Percentiles rank a stretch among this genome's conserved stretches.
Conservation (phyloP, 2,329 filamentous ascomycete species). For the Neofusicoccum sp. region DNA sequence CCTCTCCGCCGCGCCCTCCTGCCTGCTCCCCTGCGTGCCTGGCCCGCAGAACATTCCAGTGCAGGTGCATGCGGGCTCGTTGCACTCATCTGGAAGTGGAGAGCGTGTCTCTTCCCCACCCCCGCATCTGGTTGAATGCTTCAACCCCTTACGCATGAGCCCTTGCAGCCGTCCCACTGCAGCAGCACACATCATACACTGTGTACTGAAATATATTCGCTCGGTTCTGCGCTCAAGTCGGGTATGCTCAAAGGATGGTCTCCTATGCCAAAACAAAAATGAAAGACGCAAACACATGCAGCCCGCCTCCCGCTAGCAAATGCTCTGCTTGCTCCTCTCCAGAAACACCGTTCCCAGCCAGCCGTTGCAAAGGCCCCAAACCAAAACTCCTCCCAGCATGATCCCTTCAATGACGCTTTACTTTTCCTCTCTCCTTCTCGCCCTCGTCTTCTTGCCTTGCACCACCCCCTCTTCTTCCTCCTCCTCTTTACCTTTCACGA, state of each 20-base stretch:
- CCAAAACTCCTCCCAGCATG: conserved; percentile 2
- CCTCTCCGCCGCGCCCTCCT: too few relatives aligned
- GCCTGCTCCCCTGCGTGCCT: too few relatives aligned
- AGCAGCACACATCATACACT: too few relatives aligned
- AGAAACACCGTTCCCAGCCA: background rate
- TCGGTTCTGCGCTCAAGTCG: conserved; percentile 5
- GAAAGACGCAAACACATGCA: background rate
- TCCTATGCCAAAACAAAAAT: background rate
- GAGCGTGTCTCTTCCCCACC: too few relatives aligned
- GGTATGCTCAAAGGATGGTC: conserved; percentile 9
- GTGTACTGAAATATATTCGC: background rate
- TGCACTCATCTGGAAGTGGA: too few relatives aligned
- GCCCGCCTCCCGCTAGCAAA: conserved; percentile 1
- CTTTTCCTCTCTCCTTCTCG: conserved; percentile 16
- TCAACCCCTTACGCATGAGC: background rate
- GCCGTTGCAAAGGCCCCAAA: background rate
- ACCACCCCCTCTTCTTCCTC: conserved; percentile 60
- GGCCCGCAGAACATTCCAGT: too few relatives aligned
- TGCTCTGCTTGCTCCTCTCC: conserved; percentile 1
- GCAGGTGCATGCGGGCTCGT: too few relatives aligned
- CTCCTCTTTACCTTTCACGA: conserved; percentile 81
- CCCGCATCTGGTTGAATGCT: too few relatives aligned
- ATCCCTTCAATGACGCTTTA: background rate
- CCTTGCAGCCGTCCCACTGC: too few relatives aligned
- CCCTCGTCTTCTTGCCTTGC: conserved; percentile 50